Conservation (phyloP, 2,329 filamentous ascomycete species). For the Xenosphaeropsis pyriputrescens region DNA sequence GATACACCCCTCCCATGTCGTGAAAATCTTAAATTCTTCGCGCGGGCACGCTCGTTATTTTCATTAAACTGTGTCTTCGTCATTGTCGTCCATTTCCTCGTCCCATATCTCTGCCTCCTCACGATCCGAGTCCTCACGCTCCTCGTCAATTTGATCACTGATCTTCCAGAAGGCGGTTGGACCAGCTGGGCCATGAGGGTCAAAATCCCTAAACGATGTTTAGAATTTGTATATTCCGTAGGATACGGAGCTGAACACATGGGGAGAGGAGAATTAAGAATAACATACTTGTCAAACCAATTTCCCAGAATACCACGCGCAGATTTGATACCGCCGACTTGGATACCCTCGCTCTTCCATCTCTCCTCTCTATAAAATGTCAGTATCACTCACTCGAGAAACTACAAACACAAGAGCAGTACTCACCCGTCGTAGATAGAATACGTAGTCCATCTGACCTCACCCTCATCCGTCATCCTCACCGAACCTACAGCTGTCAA, state of each 20-base stretch:
- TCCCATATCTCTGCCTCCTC: not conserved
- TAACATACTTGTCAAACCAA: conserved; percentile 59
- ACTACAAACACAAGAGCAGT: not conserved
- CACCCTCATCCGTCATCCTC: conserved; percentile 50
- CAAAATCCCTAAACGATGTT: conserved; percentile 36
- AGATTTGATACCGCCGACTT: conserved; percentile 52
- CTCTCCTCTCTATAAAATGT: conserved; percentile 41
- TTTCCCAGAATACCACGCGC: conserved; percentile 56
- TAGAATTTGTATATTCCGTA: conserved; percentile 1
- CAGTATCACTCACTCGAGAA: conserved; percentile 1
- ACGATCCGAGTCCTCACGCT: conserved; percentile 1
- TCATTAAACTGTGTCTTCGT: too few relatives aligned
- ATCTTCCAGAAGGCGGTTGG: conserved; percentile 71
- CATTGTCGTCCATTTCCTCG: too few relatives aligned
- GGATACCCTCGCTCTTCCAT: conserved; percentile 66
- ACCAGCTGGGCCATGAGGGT: conserved; percentile 53
- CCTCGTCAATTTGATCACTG: conserved; percentile 26
- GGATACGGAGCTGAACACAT: not conserved
- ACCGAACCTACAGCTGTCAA: conserved; percentile 31
- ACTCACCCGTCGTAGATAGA: conserved; percentile 40
- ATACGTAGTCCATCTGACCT: conserved; percentile 60
- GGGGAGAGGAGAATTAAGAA: not conserved
- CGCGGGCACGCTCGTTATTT: too few relatives aligned
- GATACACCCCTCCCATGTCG: too few relatives aligned
- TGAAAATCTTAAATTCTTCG: too few relatives aligned